Evolutionary conservation across 768 basidiomycete genomes (phyloP).

Genomic region (Suillus weaverae): DNA sequence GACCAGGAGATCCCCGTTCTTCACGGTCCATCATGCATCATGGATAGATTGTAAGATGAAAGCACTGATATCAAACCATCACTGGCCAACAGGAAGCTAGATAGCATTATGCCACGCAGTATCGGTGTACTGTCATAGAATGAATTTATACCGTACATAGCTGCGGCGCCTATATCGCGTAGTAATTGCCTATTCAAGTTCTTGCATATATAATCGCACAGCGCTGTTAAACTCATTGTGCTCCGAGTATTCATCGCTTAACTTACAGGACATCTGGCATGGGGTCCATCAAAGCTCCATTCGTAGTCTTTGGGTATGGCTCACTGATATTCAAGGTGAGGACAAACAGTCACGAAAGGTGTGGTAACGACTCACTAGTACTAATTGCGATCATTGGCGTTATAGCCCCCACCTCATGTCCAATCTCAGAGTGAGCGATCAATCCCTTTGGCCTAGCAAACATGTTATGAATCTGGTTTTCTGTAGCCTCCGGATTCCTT

Average conservation of each 20-base stretch:
- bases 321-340: constrained; percentile 89
- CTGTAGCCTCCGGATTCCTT: constrained; percentile 72
- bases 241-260: not conserved
- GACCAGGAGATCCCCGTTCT: not conserved
- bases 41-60: not conserved
- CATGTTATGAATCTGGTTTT: not conserved
- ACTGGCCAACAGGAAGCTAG: not conserved
- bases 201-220: constrained; percentile 1
- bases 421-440: constrained; percentile 55
- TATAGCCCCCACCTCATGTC: constrained; percentile 81
- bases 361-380: not conserved
- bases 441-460: not conserved
- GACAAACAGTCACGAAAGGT: not conserved
- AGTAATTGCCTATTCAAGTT: not conserved
- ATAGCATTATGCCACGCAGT: not conserved
- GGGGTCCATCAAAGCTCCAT: constrained; percentile 32
- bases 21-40: not conserved
- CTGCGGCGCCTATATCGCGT: not conserved
- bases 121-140: not conserved
- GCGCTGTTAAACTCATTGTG: not conserved
- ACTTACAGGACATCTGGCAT: not conserved
- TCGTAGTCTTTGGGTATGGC: constrained; percentile 89
- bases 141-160: constrained; percentile 1
- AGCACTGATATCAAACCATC: not conserved
- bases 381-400: not conserved